These are phyloP conservation scores for Casuarina glauca DNA, from an alignment of 306 rosid genomes.

Conservation along the genomic window DNA sequence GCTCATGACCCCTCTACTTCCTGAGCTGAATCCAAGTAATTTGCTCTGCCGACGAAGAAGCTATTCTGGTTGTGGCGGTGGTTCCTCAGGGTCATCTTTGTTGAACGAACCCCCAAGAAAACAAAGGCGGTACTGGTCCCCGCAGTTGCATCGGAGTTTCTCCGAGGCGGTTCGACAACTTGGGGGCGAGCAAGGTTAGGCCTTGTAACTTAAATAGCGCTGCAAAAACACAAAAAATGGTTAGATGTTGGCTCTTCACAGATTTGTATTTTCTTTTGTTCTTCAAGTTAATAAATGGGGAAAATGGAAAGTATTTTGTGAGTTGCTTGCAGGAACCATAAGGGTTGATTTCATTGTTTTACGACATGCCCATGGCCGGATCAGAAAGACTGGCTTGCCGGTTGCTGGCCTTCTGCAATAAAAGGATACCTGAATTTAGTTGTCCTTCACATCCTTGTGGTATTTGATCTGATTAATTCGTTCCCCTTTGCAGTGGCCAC, in stretches of 20 bases:
- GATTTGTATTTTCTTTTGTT: neutral
- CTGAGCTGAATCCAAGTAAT: constrained; percentile 43
- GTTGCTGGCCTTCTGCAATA: neutral
- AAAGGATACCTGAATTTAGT: neutral
- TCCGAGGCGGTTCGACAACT: constrained; percentile 74
- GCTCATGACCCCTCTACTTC: constrained; percentile 52
- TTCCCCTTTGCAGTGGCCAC: constrained; percentile 68
- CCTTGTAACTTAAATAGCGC: neutral
- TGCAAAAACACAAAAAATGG: neutral
- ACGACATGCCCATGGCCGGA: neutral
- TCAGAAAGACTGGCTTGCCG: neutral
- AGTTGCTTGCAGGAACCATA: neutral
- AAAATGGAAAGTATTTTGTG: neutral
- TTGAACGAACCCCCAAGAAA: constrained; percentile 48
- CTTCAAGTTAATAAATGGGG: neutral
- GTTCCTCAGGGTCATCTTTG: constrained; percentile 49
- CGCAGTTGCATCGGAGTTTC: constrained; percentile 79
- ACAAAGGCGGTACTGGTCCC: constrained; percentile 89
- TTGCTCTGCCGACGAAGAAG: constrained; percentile 23
- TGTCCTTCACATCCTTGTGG: neutral
- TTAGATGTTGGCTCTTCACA: neutral
- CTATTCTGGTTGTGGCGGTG: constrained; percentile 31
- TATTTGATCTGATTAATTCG: constrained; percentile 9
- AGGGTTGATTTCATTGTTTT: neutral
- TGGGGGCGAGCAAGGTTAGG: constrained; percentile 83